Evolutionary conservation across 2,329 filamentous ascomycete species (phyloP).

Genomic region (Fusarium fracticaudum): DNA sequence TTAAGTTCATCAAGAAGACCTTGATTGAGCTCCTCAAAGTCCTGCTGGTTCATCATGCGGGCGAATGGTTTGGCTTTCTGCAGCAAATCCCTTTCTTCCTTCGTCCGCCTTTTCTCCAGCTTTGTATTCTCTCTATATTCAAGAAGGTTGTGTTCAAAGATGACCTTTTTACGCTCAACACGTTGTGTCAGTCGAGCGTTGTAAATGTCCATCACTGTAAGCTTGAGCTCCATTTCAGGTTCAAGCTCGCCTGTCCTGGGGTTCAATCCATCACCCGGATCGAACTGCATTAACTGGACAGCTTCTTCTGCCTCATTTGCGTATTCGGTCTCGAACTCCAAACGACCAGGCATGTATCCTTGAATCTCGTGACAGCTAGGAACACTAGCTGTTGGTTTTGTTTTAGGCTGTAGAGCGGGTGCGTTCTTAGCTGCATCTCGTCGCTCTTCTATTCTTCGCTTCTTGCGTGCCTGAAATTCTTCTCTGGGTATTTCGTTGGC

Average conservation of each 20-base stretch:
- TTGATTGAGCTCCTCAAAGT: conserved; percentile 87
- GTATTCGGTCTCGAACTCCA: conserved; percentile 98
- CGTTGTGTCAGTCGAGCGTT: conserved; percentile 90
- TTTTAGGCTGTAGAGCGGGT: conserved; percentile 85
- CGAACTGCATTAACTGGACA: conserved; percentile 98
- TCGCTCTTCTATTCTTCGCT: conserved; percentile 89
- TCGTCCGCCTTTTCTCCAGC: conserved; percentile 92
- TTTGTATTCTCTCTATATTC: conserved; percentile 94
- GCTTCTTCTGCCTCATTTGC: conserved; percentile 98
- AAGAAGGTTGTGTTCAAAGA: conserved; percentile 93
- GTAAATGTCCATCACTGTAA: conserved; percentile 98
- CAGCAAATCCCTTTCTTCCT: conserved; percentile 90
- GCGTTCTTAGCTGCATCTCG: conserved; percentile 88
- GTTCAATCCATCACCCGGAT: conserved; percentile 93
- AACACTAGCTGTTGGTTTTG: conserved; percentile 94
- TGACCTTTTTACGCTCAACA: conserved; percentile 93
- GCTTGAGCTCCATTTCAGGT: conserved; percentile 95
- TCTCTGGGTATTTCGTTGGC: conserved; percentile 86
- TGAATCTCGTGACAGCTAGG: conserved; percentile 98
- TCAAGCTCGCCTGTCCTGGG: conserved; percentile 85
- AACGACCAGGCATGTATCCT: conserved; percentile 96
- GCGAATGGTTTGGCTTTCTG: conserved; percentile 97
- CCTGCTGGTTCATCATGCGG: conserved; percentile 92
- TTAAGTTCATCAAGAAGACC: conserved; percentile 92
- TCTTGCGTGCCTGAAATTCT: conserved; percentile 92